These are phyloP conservation scores for Saturnispora sanitii DNA, from an alignment of 805 yeast genomes.

Conservation along the genomic window DNA sequence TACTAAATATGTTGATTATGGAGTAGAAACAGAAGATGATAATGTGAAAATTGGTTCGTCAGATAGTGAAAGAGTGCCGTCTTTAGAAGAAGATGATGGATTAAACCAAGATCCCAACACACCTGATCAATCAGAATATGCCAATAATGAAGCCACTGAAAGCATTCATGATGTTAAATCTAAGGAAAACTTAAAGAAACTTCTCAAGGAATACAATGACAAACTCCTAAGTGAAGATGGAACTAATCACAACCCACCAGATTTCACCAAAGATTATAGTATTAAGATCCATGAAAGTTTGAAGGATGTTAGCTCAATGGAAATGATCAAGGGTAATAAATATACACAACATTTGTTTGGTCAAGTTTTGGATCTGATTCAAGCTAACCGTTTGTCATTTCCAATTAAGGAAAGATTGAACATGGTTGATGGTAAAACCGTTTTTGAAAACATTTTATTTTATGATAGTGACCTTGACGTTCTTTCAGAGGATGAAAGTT, in stretches of 20 bases:
- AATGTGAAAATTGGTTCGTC: neutral
- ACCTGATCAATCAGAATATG: slow-evolving; percentile 5
- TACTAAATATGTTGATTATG: neutral
- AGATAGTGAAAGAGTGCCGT: slow-evolving; percentile 1
- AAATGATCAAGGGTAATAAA: slow-evolving; percentile 21
- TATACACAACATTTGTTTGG: slow-evolving; percentile 23
- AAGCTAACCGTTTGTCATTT: slow-evolving; percentile 21
- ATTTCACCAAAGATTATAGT: slow-evolving; percentile 22
- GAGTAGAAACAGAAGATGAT: slow-evolving; percentile 1
- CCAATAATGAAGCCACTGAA: slow-evolving; percentile 1
- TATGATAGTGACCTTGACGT: slow-evolving; percentile 9
- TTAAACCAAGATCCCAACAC: slow-evolving; percentile 3
- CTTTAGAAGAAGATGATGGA: slow-evolving; percentile 3
- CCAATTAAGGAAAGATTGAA: slow-evolving; percentile 25
- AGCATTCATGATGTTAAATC: neutral
- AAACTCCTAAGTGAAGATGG: slow-evolving; percentile 4
- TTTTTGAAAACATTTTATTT: slow-evolving; percentile 12
- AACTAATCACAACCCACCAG: slow-evolving; percentile 12
- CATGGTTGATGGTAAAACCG: slow-evolving; percentile 18
- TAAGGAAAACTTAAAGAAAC: slow-evolving; percentile 1
- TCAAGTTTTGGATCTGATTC: slow-evolving; percentile 23
- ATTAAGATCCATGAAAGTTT: slow-evolving; percentile 19
- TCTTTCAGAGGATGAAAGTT: slow-evolving; percentile 7
- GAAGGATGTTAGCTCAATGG: slow-evolving; percentile 17
- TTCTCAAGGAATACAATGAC: slow-evolving; percentile 1